Conservation (phyloP, 2,329 filamentous ascomycete genomes). For the Endocalyx cinctus region DNA sequence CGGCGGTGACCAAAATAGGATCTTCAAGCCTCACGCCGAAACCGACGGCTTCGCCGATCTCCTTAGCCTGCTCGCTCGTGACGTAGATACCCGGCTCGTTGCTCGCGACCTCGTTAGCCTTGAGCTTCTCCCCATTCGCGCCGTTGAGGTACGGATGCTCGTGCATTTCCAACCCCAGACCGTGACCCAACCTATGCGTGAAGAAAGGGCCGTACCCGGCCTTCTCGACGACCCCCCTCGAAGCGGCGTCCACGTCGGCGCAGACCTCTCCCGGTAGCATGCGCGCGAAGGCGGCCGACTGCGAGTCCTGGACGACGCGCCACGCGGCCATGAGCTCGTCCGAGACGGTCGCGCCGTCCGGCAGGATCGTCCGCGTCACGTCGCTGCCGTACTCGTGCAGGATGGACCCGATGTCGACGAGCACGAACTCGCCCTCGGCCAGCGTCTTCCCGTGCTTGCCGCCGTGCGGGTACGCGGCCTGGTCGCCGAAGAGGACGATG, state of each 20-base stretch:
- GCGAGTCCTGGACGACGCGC: conserved; percentile 18
- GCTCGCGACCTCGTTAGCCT: conserved; percentile 19
- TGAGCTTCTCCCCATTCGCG: conserved; percentile 23
- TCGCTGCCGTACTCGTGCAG: conserved; percentile 26
- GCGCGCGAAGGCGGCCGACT: conserved; percentile 20
- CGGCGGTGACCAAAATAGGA: conserved; percentile 22
- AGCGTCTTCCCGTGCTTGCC: conserved; percentile 22
- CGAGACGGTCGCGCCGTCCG: conserved; percentile 14
- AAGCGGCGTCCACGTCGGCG: conserved; percentile 23
- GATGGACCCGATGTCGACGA: conserved; percentile 24
- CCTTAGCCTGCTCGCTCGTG: conserved; percentile 22
- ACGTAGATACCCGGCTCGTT: conserved; percentile 29
- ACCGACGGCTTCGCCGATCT: conserved; percentile 17
- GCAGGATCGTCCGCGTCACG: conserved; percentile 24
- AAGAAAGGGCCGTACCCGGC: conserved; percentile 22
- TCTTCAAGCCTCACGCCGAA: conserved; percentile 26
- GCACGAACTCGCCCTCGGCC: conserved; percentile 21
- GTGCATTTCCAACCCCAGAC: conserved; percentile 23
- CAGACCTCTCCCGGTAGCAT: conserved; percentile 24
- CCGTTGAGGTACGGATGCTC: conserved; percentile 27
- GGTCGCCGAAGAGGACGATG: conserved; percentile 24
- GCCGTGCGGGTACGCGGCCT: conserved; percentile 25
- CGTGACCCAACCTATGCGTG: conserved; percentile 25
- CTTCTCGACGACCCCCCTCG: conserved; percentile 16
- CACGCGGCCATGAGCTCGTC: conserved; percentile 21